Base-by-base conservation (phyloP, 75 land plant species). In the Chamaecyparis obtusa region DNA sequence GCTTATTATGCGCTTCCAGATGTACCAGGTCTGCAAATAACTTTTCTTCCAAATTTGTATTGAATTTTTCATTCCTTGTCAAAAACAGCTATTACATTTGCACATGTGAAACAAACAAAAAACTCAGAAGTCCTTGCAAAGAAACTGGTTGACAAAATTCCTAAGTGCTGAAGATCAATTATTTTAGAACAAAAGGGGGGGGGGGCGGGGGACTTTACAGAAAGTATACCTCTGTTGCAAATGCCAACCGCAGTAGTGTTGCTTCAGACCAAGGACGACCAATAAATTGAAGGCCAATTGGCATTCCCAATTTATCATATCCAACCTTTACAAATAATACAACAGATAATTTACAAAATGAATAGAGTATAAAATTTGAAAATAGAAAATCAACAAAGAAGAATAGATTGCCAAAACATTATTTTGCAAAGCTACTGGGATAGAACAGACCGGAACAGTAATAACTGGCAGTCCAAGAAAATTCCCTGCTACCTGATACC, bases 251-350 rank as follows among this genome's bases (percentile, higher is more conserved):
- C 16, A 98, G 88, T 56, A 98, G 83, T 9, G 95, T 90, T 75
- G 99, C 93, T 89, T 98, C 99, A 46, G 99, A 90, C 99, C 99
- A 98, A 76, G 96, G 97, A 69, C 87, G 85, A 10, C 99, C 99
- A 6, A 96, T 94, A 27, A 98, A 94, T 83, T 96, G 99, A 79
- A 98, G 90, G 41, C 99, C 99, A 76, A 98, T 95, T 14, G 99
- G 99, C 95, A 98, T 77, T 24, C 99, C 99, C 9, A 75, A 84
- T 84, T 87, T 89, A 83, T 98, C 95, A 89, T 95, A 92, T 30
- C 99, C 99, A 89, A 95, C 95, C 99, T 98, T 82, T 19, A 85
- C 39, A 49, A n/a, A 81, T 81, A 11, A 17, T 39, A 69, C 60
- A 57, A 21, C 7, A 64, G 24, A 82, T 2, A 57, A 76, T 44